phyloP scores from a whole-genome alignment of 2,329 filamentous ascomycete species.

The Tolypocladium album region DNA sequence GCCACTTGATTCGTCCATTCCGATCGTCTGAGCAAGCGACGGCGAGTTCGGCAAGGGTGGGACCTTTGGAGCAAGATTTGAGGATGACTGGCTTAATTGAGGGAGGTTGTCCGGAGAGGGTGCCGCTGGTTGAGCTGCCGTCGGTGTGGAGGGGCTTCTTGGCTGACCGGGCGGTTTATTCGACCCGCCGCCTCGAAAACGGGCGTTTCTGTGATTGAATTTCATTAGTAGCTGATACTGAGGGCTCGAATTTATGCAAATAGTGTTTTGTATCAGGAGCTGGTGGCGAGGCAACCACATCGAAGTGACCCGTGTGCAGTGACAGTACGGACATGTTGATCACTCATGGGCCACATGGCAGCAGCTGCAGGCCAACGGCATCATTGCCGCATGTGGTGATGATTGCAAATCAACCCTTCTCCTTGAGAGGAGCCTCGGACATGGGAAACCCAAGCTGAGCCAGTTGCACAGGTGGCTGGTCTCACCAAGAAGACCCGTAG shows the following conservation, averaged over 20 bases:
- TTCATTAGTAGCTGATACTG: conserved; percentile 12
- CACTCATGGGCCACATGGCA: background rate
- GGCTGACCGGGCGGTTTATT: conserved; percentile 37
- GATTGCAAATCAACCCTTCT: background rate
- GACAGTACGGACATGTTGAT: background rate
- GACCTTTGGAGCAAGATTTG: conserved; percentile 44
- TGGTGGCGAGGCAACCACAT: background rate
- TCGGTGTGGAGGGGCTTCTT: conserved; percentile 41
- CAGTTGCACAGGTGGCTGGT: background rate
- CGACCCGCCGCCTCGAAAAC: conserved; percentile 42
- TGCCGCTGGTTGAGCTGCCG: conserved; percentile 29
- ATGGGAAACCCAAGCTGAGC: background rate
- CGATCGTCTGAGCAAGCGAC: conserved; percentile 55
- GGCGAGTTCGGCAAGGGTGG: conserved; percentile 53
- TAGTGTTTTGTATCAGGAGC: background rate
- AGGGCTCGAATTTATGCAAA: background rate
- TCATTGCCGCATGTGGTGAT: background rate
- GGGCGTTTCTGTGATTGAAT: conserved; percentile 36
- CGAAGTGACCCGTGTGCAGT: background rate
- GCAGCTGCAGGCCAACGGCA: background rate
- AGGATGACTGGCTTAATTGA: conserved; percentile 40
- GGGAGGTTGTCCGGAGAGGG: conserved; percentile 33
- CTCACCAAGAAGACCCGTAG: background rate
- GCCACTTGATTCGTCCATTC: conserved; percentile 51
- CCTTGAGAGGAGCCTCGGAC: background rate